Percentiles rank a stretch among this genome's conserved stretches.
Conservation (phyloP, 2,329 filamentous ascomycete genomes). For the Phoma sp. region DNA sequence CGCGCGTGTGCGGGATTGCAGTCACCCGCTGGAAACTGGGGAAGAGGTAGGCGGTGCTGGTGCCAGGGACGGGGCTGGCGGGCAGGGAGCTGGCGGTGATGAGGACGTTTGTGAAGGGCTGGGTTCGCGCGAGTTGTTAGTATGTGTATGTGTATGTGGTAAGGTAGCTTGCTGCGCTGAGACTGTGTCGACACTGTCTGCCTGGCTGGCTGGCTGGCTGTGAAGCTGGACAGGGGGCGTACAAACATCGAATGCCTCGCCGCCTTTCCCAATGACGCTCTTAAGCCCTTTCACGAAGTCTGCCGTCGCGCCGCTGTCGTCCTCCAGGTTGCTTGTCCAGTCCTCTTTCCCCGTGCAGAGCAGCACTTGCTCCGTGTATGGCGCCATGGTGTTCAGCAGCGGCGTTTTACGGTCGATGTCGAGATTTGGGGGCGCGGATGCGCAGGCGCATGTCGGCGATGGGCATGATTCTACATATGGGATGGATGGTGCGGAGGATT, state of each 20-base stretch:
- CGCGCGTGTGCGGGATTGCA: constrained; percentile 67
- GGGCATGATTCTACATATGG: constrained; percentile 63
- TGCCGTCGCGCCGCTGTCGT: constrained; percentile 65
- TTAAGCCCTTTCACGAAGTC: constrained; percentile 74
- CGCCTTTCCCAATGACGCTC: constrained; percentile 51
- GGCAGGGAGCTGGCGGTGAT: constrained; percentile 79
- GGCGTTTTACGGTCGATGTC: constrained; percentile 74
- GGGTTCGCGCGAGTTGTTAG: background rate
- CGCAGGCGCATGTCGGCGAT: constrained; percentile 75
- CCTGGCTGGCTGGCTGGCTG: no score
- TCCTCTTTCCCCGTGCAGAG: constrained; percentile 80
- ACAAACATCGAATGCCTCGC: constrained; percentile 55
- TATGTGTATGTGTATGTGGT: no score
- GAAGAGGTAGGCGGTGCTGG: constrained; percentile 66
- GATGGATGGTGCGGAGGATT: constrained; percentile 18
- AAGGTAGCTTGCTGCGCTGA: no score
- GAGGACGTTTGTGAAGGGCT: constrained; percentile 85
- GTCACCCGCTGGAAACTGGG: constrained; percentile 84
- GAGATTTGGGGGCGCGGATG: constrained; percentile 68
- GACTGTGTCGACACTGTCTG: no score
- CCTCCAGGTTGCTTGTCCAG: constrained; percentile 84
- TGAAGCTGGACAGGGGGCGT: no score
- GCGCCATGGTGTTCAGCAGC: constrained; percentile 77
- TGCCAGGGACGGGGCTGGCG: constrained; percentile 26
- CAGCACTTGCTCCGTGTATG: constrained; percentile 81